Percentiles rank a stretch among this genome's conserved stretches.
Evolutionary conservation across 805 yeast species (phyloP).

Genomic region (Pichia scutulata): DNA sequence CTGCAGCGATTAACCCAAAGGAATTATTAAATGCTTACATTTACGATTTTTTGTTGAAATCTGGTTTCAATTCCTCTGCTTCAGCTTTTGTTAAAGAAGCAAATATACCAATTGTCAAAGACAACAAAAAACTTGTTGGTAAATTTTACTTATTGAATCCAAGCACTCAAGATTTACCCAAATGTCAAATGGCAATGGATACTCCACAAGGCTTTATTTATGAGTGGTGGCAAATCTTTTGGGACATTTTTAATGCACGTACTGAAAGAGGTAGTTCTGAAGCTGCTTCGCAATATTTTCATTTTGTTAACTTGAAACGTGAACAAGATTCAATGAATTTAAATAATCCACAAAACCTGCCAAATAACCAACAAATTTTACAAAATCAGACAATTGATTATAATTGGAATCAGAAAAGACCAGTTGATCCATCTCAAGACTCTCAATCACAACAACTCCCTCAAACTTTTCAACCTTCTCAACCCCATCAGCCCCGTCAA

Average conservation of each 20-base stretch:
- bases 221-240: conserved; percentile 96
- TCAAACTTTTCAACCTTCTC: no score
- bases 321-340: conserved; percentile 42
- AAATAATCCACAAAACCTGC: conserved; percentile 20
- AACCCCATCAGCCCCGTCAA: conserved; percentile 14
- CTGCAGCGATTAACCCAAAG: conserved; percentile 44
- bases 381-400: conserved; percentile 9
- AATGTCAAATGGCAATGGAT: conserved; percentile 53
- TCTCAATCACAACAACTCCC: conserved; percentile 1
- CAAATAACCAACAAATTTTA: conserved; percentile 9
- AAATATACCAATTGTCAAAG: conserved; percentile 44
- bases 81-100: conserved; percentile 69
- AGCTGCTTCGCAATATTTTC: conserved; percentile 65
- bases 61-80: conserved; percentile 66
- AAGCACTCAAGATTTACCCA: conserved; percentile 34
- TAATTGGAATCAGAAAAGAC: conserved; percentile 14
- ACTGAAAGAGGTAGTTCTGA: conserved; percentile 56
- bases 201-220: conserved; percentile 81
- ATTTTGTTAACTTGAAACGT: conserved; percentile 50
- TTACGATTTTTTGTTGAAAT: conserved; percentile 75
- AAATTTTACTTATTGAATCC: conserved; percentile 1
- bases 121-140: conserved; percentile 17
- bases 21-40: conserved; percentile 74
- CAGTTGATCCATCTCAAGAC: conserved; percentile 12
- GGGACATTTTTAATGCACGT: conserved; percentile 87